Conservation (phyloP, 2,329 filamentous ascomycete species). For the Thelonectria blattea region DNA sequence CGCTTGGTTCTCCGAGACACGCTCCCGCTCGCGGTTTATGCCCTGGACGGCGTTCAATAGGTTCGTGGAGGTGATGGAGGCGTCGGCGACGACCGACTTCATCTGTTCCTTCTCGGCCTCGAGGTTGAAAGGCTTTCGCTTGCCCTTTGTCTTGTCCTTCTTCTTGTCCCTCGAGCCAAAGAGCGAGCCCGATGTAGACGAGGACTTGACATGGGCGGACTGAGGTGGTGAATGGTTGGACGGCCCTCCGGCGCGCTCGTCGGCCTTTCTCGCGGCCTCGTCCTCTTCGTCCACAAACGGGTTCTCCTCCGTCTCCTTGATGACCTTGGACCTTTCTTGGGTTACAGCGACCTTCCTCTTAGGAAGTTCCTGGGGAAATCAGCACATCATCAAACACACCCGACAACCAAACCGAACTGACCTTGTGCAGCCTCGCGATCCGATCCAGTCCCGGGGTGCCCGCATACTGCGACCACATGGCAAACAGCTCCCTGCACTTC, state of each 20-base stretch:
- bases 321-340: conserved; percentile 81
- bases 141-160: conserved; percentile 63
- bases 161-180: conserved; percentile 59
- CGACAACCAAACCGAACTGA: conserved; percentile 36
- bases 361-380: conserved; percentile 61
- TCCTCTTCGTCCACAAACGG: conserved; percentile 73
- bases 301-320: conserved; percentile 79
- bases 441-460: conserved; percentile 79
- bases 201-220: conserved; percentile 43
- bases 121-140: conserved; percentile 75
- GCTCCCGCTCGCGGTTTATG: conserved; percentile 87
- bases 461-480: conserved; percentile 88
- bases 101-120: conserved; percentile 88
- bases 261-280: conserved; percentile 48
- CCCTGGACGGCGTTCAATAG: conserved; percentile 85
- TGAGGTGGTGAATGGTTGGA: conserved; percentile 26
- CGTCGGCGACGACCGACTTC: conserved; percentile 85
- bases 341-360: conserved; percentile 73
- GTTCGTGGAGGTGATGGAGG: conserved; percentile 90
- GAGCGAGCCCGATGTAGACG: conserved; percentile 46
- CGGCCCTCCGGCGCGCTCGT: conserved; percentile 31
- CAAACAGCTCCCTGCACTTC: conserved; percentile 87
- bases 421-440: conserved; percentile 78
- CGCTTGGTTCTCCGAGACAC: conserved; percentile 82
- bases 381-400: conserved; percentile 6